Evolutionary conservation across 768 basidiomycete species (phyloP).

Genomic region (Grammothele lineata): DNA sequence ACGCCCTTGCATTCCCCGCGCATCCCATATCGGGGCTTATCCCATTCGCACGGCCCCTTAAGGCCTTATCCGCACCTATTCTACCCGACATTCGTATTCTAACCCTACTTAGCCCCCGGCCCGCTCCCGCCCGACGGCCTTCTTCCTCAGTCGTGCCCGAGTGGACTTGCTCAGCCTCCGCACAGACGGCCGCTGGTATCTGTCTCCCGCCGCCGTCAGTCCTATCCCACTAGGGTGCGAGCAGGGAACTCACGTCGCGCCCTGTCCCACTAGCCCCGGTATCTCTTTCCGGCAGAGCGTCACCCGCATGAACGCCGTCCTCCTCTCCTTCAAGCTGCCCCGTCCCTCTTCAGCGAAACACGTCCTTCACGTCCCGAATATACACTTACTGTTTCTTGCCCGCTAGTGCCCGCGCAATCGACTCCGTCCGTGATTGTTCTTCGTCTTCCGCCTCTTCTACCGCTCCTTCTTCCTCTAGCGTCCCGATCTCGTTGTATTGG

Average conservation of each 20-base stretch:
- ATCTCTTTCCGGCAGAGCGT: conserved; percentile 51
- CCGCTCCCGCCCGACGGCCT: conserved; percentile 35
- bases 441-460: conserved; percentile 23
- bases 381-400: conserved; percentile 56
- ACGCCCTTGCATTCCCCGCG: too few relatives aligned
- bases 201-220: conserved; percentile 21
- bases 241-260: conserved; percentile 46
- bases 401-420: conserved; percentile 37
- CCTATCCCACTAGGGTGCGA: not conserved
- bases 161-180: conserved; percentile 58
- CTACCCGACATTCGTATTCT: too few relatives aligned
- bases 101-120: too few relatives aligned
- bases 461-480: conserved; percentile 40
- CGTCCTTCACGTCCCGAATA: too few relatives aligned
- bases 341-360: too few relatives aligned
- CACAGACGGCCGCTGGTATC: conserved; percentile 51
- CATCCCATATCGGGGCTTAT: too few relatives aligned
- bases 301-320: conserved; percentile 66
- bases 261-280: conserved; percentile 24
- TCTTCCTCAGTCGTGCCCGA: conserved; percentile 48
- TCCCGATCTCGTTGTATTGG: conserved; percentile 73
- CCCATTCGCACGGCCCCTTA: too few relatives aligned
- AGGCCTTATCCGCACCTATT: too few relatives aligned
- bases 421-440: conserved; percentile 28
- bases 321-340: conserved; percentile 47